Percentiles rank a stretch among this genome's conserved stretches.
These are phyloP conservation scores for Phytophthora podocarpi DNA, from an alignment of 352 stramenopile genomes.

Conservation along the genomic window DNA sequence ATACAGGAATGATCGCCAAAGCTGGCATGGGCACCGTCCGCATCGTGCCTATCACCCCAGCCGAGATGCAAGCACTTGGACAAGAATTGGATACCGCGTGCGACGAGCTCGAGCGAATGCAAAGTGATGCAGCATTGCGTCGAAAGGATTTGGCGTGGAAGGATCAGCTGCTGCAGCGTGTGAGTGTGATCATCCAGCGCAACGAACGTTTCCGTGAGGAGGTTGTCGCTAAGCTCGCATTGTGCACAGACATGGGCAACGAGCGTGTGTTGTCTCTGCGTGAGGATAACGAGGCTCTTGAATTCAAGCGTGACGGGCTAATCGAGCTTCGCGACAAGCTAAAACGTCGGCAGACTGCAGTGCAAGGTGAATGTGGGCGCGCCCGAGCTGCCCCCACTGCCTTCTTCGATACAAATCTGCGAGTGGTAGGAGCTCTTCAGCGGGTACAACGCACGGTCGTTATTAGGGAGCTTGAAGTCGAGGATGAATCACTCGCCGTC, in stretches of 20 bases:
- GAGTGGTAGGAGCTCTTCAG: slow-evolving; percentile 58
- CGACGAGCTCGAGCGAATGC: slow-evolving; percentile 45
- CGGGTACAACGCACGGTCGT: slow-evolving; percentile 52
- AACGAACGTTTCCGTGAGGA: slow-evolving; percentile 67
- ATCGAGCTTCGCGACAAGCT: slow-evolving; percentile 37
- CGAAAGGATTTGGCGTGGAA: slow-evolving; percentile 61
- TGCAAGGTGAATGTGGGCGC: slow-evolving; percentile 41
- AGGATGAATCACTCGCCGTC: slow-evolving; percentile 25
- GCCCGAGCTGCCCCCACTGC: slow-evolving; percentile 43
- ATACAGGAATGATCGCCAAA: slow-evolving; percentile 73
- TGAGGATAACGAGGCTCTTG: slow-evolving; percentile 60
- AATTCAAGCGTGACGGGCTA: slow-evolving; percentile 41
- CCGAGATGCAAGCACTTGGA: slow-evolving; percentile 48
- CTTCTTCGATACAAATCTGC: slow-evolving; percentile 66
- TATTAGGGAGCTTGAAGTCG: slow-evolving; percentile 45
- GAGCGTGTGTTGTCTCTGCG: slow-evolving; percentile 60
- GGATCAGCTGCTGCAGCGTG: slow-evolving; percentile 65
- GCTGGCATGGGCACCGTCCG: slow-evolving; percentile 71
- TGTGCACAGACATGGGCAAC: slow-evolving; percentile 52
- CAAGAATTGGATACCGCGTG: slow-evolving; percentile 51
- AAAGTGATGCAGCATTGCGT: slow-evolving; percentile 45
- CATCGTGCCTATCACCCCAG: slow-evolving; percentile 57
- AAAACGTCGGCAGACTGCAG: slow-evolving; percentile 26
- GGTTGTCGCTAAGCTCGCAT: slow-evolving; percentile 41
- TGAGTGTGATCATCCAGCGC: slow-evolving; percentile 72